phyloP scores from a whole-genome alignment of 2,329 filamentous ascomycete species.

The Trichoderma harzianum region DNA sequence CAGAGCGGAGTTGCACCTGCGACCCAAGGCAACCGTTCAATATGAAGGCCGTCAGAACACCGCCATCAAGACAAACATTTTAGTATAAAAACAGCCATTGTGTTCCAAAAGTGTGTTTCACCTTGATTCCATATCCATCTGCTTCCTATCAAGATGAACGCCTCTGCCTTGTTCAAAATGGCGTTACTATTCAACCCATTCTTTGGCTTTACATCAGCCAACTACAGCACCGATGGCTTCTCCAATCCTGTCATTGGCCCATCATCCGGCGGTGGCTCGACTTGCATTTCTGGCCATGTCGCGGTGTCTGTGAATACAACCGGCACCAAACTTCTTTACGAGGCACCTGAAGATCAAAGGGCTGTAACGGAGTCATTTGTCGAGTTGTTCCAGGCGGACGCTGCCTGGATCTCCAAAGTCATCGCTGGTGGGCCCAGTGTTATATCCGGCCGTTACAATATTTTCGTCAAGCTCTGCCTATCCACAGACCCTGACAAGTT shows the following conservation, averaged over 20 bases:
- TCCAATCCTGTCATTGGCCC: background rate
- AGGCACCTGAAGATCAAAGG: background rate
- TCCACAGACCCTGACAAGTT: background rate
- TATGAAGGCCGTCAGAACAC: background rate
- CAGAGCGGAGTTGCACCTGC: background rate
- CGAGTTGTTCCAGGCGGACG: background rate
- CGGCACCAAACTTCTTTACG: background rate
- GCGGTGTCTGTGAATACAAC: background rate
- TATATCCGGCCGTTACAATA: background rate
- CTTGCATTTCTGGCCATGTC: background rate
- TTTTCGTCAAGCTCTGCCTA: constrained; percentile 7
- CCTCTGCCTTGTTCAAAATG: background rate
- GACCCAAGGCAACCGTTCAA: background rate
- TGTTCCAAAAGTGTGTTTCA: background rate
- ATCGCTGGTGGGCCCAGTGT: background rate
- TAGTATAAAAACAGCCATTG: background rate
- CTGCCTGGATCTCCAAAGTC: background rate
- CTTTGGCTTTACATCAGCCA: background rate
- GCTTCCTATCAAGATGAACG: background rate
- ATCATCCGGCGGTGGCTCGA: background rate
- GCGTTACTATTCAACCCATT: background rate
- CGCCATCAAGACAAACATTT: background rate
- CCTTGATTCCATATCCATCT: background rate
- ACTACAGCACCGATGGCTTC: background rate
- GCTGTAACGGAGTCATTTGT: background rate